Conservation (phyloP, 1,284 basidiomycete species). For the Mycosarcoma maydis region DNA sequence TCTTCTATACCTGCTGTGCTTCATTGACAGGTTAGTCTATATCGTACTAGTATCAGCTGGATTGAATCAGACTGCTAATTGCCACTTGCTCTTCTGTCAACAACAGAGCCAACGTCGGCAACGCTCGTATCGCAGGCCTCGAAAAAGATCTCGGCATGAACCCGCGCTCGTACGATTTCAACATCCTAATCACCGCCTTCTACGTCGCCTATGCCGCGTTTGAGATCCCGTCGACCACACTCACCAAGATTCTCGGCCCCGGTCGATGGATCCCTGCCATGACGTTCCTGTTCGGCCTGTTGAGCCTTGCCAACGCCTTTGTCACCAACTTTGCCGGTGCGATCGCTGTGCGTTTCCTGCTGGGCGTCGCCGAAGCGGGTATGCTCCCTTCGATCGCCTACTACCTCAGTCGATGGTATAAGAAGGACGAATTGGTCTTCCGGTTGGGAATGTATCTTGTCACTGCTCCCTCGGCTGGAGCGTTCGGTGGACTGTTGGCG, state of each 20-base stretch:
- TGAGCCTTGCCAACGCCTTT: slow-evolving; percentile 58
- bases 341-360: slow-evolving; percentile 65
- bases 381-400: slow-evolving; percentile 61
- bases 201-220: slow-evolving; percentile 53
- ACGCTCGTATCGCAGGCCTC: slow-evolving; percentile 54
- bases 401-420: slow-evolving; percentile 66
- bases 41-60: no score
- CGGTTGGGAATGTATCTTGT: slow-evolving; percentile 64
- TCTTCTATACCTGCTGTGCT: slow-evolving; percentile 36
- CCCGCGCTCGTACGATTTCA: slow-evolving; percentile 46
- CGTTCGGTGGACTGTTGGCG: slow-evolving; percentile 65
- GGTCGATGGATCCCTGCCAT: slow-evolving; percentile 66
- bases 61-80: no score
- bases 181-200: slow-evolving; percentile 55
- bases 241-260: slow-evolving; percentile 69
- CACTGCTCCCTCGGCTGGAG: slow-evolving; percentile 51
- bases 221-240: slow-evolving; percentile 74
- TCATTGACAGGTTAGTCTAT: slow-evolving; percentile 1
- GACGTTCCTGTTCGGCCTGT: slow-evolving; percentile 48
- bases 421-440: slow-evolving; percentile 64
- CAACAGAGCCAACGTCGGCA: slow-evolving; percentile 56
- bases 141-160: slow-evolving; percentile 55
- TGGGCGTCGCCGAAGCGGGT: slow-evolving; percentile 67
- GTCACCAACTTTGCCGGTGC: slow-evolving; percentile 64
- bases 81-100: slow-evolving; percentile 19